Evolutionary conservation across 805 yeast genomes (phyloP).

Genomic region (Lipomyces yamadae): DNA sequence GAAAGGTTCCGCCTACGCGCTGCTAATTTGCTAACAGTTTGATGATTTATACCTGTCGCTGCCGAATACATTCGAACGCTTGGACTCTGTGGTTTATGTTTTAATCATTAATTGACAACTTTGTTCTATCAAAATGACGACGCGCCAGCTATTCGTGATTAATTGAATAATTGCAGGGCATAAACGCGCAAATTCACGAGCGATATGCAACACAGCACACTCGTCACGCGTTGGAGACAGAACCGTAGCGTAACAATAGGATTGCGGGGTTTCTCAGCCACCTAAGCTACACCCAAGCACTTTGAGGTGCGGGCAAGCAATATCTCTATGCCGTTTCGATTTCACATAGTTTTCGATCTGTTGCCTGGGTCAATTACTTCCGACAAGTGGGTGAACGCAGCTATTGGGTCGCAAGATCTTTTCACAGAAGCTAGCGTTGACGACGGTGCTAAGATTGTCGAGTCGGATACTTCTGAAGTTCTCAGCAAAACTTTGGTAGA

Average conservation of each 20-base stretch:
- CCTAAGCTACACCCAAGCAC: no score
- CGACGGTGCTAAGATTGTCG: background rate
- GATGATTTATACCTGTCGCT: slow-evolving; percentile 20
- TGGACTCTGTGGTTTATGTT: background rate
- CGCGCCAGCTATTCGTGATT: background rate
- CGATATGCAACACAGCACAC: background rate
- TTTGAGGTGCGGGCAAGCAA: background rate
- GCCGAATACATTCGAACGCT: slow-evolving; percentile 22
- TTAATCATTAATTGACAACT: no score
- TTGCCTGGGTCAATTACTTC: slow-evolving; percentile 7
- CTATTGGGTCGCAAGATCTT: slow-evolving; percentile 13
- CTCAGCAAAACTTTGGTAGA: background rate
- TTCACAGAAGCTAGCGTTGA: slow-evolving; percentile 9
- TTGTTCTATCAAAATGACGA: background rate
- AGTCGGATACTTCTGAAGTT: background rate
- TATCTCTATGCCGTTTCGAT: slow-evolving; percentile 25
- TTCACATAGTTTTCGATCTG: slow-evolving; percentile 27
- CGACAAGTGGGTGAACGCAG: slow-evolving; percentile 20
- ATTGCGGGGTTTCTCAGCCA: background rate
- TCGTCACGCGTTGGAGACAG: background rate
- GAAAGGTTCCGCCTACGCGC: slow-evolving; percentile 29
- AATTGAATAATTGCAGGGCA: background rate
- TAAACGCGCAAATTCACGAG: background rate
- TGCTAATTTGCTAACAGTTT: slow-evolving; percentile 20
- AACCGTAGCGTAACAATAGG: background rate